A percentile compares a stretch with the other conserved stretches of the same genome.
phyloP scores from a whole-genome alignment of 2,329 filamentous ascomycete species.

The Cordyceps farinosa region DNA sequence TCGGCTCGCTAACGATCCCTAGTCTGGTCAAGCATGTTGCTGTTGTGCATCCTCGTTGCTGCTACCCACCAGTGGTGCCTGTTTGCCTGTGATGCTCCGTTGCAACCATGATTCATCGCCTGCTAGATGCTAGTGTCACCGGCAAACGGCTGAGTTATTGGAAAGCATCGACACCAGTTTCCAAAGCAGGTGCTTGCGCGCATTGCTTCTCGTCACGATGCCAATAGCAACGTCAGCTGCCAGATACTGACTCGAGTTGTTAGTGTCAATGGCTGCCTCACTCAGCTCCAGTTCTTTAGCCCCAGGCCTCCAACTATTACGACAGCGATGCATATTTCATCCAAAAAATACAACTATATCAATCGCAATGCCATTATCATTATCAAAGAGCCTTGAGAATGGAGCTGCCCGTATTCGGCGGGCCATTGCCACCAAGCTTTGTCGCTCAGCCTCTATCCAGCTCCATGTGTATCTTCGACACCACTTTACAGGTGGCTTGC shows the following conservation, averaged over 20 bases:
- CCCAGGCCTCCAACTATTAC: not conserved
- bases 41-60: not conserved
- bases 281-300: not conserved
- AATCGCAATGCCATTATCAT: not conserved
- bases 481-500: not conserved
- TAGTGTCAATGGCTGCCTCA: not conserved
- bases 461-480: not conserved
- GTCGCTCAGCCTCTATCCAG: not conserved
- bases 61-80: not conserved
- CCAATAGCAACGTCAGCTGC: not conserved
- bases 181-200: not conserved
- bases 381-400: not conserved
- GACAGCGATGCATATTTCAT: not conserved
- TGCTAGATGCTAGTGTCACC: not conserved
- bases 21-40: not conserved
- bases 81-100: not conserved
- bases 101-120: not conserved
- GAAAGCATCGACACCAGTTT: not conserved
- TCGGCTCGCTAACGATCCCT: conserved; percentile 4
- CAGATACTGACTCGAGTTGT: conserved; percentile 1
- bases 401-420: conserved; percentile 1
- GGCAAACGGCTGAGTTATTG: not conserved
- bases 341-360: not conserved
- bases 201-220: not conserved
- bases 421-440: not conserved